Conservation (phyloP, 2,329 filamentous ascomycete genomes). For the Colletotrichum lentis region DNA sequence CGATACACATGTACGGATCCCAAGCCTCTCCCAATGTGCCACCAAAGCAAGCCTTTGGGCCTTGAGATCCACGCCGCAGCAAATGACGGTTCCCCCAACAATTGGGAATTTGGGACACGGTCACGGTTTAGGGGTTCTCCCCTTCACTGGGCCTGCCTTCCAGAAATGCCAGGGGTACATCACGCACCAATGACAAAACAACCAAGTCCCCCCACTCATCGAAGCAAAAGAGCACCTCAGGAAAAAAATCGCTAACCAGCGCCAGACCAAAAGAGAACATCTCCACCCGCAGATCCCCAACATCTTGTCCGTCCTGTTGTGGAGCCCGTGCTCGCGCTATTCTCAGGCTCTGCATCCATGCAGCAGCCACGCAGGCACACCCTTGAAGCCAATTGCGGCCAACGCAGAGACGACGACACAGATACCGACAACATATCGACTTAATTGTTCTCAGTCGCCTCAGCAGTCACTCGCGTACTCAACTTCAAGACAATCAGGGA, state of each 20-base stretch:
- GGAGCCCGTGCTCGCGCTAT: slow-evolving; percentile 21
- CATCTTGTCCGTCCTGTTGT: slow-evolving; percentile 50
- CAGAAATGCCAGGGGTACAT: slow-evolving; percentile 34
- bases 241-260: slow-evolving; percentile 32
- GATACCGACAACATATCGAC: neutral
- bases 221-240: slow-evolving; percentile 16
- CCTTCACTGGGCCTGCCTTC: slow-evolving; percentile 33
- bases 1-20: neutral
- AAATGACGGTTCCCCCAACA: slow-evolving; percentile 35
- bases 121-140: slow-evolving; percentile 23
- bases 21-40: neutral
- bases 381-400: neutral
- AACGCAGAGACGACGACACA: slow-evolving; percentile 16
- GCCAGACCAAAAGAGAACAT: slow-evolving; percentile 33
- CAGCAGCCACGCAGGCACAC: neutral
- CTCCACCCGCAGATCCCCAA: slow-evolving; percentile 54
- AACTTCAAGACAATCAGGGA: neutral
- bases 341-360: neutral
- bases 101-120: slow-evolving; percentile 32
- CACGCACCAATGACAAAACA: slow-evolving; percentile 26
- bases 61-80: slow-evolving; percentile 15
- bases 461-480: neutral
- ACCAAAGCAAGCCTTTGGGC: neutral
- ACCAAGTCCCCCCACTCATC: slow-evolving; percentile 22
- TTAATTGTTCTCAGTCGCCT: neutral